phyloP scores from a whole-genome alignment of 768 basidiomycete species.

The Agaricus blazei region DNA sequence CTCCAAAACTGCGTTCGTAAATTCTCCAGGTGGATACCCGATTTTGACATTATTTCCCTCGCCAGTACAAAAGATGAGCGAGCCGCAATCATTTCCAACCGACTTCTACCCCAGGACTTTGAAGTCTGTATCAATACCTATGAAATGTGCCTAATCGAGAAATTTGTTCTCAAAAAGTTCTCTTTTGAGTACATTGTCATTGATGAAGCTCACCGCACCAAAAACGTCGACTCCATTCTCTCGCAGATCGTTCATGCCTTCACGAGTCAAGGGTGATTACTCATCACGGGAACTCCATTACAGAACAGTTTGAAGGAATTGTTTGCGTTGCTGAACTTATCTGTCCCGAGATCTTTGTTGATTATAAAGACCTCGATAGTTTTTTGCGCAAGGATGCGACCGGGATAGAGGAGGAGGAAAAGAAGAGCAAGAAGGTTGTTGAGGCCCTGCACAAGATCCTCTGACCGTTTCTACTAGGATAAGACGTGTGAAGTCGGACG shows the following conservation, averaged over 20 bases:
- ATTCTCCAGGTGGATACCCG: conserved; percentile 89
- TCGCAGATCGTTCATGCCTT: no score
- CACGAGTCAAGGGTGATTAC: conserved; percentile 80
- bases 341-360: no score
- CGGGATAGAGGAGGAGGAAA: conserved; percentile 61
- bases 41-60: conserved; percentile 75
- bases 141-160: conserved; percentile 93
- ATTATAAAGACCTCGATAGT: no score
- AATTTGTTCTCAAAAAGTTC: conserved; percentile 85
- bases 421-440: conserved; percentile 88
- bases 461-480: conserved; percentile 91
- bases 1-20: conserved; percentile 92
- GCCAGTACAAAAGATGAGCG: conserved; percentile 94
- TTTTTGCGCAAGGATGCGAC: no score
- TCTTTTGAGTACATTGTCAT: conserved; percentile 97
- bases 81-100: conserved; percentile 70
- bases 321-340: conserved; percentile 85
- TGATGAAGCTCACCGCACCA: conserved; percentile 98
- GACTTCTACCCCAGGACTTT: conserved; percentile 83
- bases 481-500: conserved; percentile 91
- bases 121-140: conserved; percentile 94
- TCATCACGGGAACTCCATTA: conserved; percentile 95
- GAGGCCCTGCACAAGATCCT: conserved; percentile 97
- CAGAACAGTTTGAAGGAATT: conserved; percentile 98
- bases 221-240: conserved; percentile 98